Percentiles rank a stretch among this genome's conserved stretches.
Evolutionary conservation across 2,329 filamentous ascomycete genomes (phyloP).

Genomic region (Fusarium tricinctum): DNA sequence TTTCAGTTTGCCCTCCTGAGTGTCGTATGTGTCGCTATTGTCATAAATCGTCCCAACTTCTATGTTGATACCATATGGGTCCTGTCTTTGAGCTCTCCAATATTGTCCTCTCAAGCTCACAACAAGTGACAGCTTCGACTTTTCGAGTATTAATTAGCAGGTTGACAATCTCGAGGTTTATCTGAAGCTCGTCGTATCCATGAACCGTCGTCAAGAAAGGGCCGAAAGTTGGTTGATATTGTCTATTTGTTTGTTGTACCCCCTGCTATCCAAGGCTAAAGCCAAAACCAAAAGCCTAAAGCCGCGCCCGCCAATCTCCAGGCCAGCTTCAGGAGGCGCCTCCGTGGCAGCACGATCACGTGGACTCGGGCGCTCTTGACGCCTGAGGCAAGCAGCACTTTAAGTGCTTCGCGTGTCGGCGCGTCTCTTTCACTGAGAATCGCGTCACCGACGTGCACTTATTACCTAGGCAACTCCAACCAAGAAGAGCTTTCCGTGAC

Average conservation of each 20-base stretch:
- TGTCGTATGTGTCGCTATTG: conserved; percentile 27
- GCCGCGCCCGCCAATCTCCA: conserved; percentile 44
- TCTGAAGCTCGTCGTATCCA: conserved; percentile 43
- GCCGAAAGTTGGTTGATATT: conserved; percentile 41
- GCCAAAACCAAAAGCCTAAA: conserved; percentile 17
- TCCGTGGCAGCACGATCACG: conserved; percentile 51
- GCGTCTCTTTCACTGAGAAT: conserved; percentile 53
- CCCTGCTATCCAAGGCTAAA: conserved; percentile 32
- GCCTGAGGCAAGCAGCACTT: conserved; percentile 56
- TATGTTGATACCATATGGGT: conserved; percentile 33
- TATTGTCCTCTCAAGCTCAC: conserved; percentile 37
- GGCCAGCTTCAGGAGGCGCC: conserved; percentile 48
- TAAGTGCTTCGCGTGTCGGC: conserved; percentile 57
- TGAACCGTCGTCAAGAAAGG: conserved; percentile 26
- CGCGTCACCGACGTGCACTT: conserved; percentile 57
- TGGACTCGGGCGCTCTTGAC: conserved; percentile 37
- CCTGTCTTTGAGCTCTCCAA: conserved; percentile 42
- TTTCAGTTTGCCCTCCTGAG: conserved; percentile 13
- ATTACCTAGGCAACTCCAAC: conserved; percentile 50
- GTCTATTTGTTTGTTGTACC: conserved; percentile 43
- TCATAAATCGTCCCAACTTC: conserved; percentile 41
- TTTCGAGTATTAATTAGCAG: conserved; percentile 24
- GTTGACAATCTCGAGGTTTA: conserved; percentile 10
- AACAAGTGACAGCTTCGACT: conserved; percentile 25
- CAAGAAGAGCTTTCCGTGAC: conserved; percentile 43